Evolutionary conservation across 176 grass and related monocot genomes (phyloP), one percentile per base, ranked within the genome.

Genomic region (Bromus sterilis): DNA sequence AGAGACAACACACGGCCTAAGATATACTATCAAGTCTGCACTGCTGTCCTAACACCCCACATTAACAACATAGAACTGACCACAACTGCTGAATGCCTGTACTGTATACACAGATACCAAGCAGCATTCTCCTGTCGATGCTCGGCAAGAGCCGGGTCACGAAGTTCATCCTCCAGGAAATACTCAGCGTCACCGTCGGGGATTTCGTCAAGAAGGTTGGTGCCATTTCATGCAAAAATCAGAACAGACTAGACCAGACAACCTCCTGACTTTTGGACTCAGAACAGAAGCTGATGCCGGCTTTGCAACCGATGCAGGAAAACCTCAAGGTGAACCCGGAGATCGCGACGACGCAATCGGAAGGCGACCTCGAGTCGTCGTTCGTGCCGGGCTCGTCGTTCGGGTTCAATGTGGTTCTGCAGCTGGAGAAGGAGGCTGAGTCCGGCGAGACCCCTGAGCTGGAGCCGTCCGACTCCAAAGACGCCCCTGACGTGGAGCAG

Each of bases 121-220:
- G 77, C 74, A 94, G 84, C 81, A 89, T 87, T 44, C 75, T 94
- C 28, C 72, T 89, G 62, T 84, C 89, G 57, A 91, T 94, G 84
- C 89, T 94, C 11, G 92, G 92, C 41, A 91, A 71, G 85, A 88
- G 88, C 78, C 87, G 92, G 42, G 89, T 91, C 74, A 94, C 84
- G 16, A 94, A 91, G 53, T 94, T 94, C 63, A 79, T 91, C 57
- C 87, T 94, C 28, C 84, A 89, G 77, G 89, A 94, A 42, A 89
- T 94, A 82, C 78, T 94, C 35, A 89, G 87, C 44, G 79, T 88
- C 35, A 89, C 92, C 18, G 78, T 94, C 14, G 84, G 85, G 46
- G 87, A 91, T 29, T 94, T 87, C 40, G 82, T 89, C 20, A 87
- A 89, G 78, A 91, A 94, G 89, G 92, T 86, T 71, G 79, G 58